phyloP scores from a whole-genome alignment of 2,329 filamentous ascomycete species.

The Fusarium pininemorale region DNA sequence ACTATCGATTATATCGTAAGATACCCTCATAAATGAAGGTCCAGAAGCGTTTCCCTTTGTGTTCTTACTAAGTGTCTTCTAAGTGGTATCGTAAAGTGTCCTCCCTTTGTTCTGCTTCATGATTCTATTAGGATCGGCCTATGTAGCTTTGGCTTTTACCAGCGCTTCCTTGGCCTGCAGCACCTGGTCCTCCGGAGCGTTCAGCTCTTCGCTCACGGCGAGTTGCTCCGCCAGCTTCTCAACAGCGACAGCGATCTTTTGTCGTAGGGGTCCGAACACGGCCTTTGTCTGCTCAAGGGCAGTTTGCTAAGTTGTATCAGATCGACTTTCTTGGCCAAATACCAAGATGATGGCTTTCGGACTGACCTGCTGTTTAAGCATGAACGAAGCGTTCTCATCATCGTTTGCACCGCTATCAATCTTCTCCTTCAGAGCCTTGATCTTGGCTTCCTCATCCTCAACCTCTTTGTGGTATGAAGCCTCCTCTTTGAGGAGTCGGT shows the following conservation, averaged over 20 bases:
- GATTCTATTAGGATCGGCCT: constrained; percentile 16
- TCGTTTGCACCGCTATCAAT: constrained; percentile 58
- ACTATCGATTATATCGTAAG: constrained; percentile 22
- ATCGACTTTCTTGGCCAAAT: not conserved
- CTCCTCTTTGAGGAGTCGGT: constrained; percentile 91
- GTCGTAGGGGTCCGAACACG: constrained; percentile 76
- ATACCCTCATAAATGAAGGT: constrained; percentile 40
- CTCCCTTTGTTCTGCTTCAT: not conserved
- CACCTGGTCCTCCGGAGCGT: constrained; percentile 59
- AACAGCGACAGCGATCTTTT: constrained; percentile 77
- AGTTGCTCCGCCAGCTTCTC: constrained; percentile 79
- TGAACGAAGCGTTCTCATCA: constrained; percentile 79
- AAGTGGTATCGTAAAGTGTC: constrained; percentile 33
- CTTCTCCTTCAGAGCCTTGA: constrained; percentile 73
- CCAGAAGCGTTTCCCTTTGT: constrained; percentile 4
- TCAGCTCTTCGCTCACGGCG: constrained; percentile 66
- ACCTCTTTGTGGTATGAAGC: constrained; percentile 89
- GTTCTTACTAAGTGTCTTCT: constrained; percentile 1
- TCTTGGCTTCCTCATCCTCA: constrained; percentile 74
- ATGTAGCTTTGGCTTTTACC: constrained; percentile 55
- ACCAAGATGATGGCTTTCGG: not conserved
- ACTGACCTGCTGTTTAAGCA: constrained; percentile 85
- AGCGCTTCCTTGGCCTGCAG: constrained; percentile 64
- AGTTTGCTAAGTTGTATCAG: constrained; percentile 64
- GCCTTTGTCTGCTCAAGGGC: constrained; percentile 89